Evolutionary conservation across 768 basidiomycete species (phyloP).

Genomic region (Amyloporia xantha): DNA sequence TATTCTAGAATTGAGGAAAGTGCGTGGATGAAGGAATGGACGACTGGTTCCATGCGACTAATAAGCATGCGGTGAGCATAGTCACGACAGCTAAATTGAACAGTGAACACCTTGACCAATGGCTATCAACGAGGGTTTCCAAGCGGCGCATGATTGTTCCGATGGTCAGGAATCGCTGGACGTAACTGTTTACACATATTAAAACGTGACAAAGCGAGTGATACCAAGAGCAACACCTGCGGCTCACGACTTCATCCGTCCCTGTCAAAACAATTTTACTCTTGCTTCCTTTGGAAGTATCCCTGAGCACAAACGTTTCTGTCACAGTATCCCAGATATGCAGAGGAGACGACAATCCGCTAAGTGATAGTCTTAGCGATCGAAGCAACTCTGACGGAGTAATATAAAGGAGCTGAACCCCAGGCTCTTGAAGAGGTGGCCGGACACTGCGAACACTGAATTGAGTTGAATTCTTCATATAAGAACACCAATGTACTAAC

Average conservation of each 20-base stretch:
- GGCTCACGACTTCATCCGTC: constrained; percentile 47
- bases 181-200: constrained; percentile 34
- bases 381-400: constrained; percentile 41
- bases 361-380: constrained; percentile 48
- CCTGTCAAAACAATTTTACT: constrained; percentile 45
- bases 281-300: constrained; percentile 27
- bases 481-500: constrained; percentile 32
- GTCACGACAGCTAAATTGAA: constrained; percentile 25
- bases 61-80: neutral
- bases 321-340: constrained; percentile 52
- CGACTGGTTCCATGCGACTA: constrained; percentile 23
- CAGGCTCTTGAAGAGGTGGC: constrained; percentile 36
- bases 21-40: constrained; percentile 62
- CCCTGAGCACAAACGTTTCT: constrained; percentile 52
- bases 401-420: constrained; percentile 36
- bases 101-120: neutral
- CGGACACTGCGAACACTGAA: constrained; percentile 35
- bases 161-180: constrained; percentile 57
- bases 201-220: neutral
- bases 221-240: constrained; percentile 36
- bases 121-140: constrained; percentile 29
- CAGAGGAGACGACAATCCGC: constrained; percentile 63
- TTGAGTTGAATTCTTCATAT: neutral
- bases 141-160: constrained; percentile 64
- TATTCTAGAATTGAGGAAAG: constrained; percentile 50